Percentiles rank a stretch among this genome's conserved stretches.
Evolutionary conservation across 108 stramenopile species (phyloP).

Genomic region (Aurantiochytrium sp.): DNA sequence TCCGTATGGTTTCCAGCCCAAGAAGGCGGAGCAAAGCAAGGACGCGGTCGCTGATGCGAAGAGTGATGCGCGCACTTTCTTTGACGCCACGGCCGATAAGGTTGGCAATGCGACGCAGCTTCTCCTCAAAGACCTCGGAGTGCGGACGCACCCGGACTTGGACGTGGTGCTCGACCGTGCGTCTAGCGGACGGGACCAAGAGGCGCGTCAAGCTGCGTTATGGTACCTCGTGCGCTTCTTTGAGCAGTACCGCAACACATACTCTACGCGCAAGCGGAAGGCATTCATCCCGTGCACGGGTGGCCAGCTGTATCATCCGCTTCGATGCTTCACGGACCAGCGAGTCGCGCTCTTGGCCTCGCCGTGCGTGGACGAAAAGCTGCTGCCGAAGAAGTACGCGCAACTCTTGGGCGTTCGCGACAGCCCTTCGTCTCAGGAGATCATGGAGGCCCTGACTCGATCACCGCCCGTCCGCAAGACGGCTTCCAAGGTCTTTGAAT

Average conservation of each 20-base stretch:
- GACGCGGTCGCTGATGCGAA: too few relatives aligned
- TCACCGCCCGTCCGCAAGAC: background rate
- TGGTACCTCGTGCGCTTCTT: background rate
- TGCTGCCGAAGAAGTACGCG: background rate
- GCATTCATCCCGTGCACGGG: background rate
- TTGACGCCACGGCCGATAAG: background rate
- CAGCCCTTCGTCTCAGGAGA: background rate
- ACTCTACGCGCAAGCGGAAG: background rate
- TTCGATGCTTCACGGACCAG: background rate
- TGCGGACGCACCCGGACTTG: background rate
- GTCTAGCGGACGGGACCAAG: background rate
- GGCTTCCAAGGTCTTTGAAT: background rate
- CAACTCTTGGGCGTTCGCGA: background rate
- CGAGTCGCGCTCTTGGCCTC: background rate
- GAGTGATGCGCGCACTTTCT: background rate
- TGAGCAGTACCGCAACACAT: background rate
- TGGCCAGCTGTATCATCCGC: background rate
- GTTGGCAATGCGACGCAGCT: background rate
- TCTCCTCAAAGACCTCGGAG: background rate
- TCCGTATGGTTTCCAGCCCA: background rate
- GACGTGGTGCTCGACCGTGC: background rate
- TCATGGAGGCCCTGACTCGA: background rate
- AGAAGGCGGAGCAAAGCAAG: background rate
- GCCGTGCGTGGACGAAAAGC: background rate
- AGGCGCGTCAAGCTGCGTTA: background rate